phyloP scores from a whole-genome alignment of 768 basidiomycete genomes.

The Austroboletus eburneus region DNA sequence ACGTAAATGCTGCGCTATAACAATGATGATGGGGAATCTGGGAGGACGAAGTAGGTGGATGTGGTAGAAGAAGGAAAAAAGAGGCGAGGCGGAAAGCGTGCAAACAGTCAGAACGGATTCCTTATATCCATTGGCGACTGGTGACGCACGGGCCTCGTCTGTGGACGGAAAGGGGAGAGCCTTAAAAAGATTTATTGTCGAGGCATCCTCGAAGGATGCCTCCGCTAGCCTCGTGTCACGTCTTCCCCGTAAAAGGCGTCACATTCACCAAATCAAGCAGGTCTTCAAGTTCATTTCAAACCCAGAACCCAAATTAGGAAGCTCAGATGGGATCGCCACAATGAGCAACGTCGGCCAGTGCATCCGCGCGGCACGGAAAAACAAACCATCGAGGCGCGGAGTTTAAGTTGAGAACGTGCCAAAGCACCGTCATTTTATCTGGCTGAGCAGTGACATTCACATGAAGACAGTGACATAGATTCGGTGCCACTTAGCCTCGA shows the following conservation, averaged over 20 bases:
- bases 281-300: slow-evolving; percentile 25
- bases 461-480: too few relatives aligned
- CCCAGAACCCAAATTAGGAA: slow-evolving; percentile 16
- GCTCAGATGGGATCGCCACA: slow-evolving; percentile 16
- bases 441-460: not conserved
- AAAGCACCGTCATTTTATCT: too few relatives aligned
- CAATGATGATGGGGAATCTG: slow-evolving; percentile 6
- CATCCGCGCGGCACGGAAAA: too few relatives aligned
- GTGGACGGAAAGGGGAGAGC: slow-evolving; percentile 17
- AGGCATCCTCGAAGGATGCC: slow-evolving; percentile 22
- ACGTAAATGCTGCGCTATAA: slow-evolving; percentile 21
- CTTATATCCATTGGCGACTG: slow-evolving; percentile 23
- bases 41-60: slow-evolving; percentile 16
- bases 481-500: not conserved
- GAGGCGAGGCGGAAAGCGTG: slow-evolving; percentile 8
- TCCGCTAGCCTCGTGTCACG: slow-evolving; percentile 17
- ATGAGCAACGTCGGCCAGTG: not conserved
- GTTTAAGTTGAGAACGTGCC: too few relatives aligned
- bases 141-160: slow-evolving; percentile 29
- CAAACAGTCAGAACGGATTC: slow-evolving; percentile 7
- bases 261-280: slow-evolving; percentile 22
- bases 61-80: slow-evolving; percentile 12
- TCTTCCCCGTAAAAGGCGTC: slow-evolving; percentile 5
- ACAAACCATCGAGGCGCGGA: not conserved
- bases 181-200: slow-evolving; percentile 13